A percentile compares a stretch with the other conserved stretches of the same genome.
Evolutionary conservation across 2,329 filamentous ascomycete genomes (phyloP).

Genomic region (Hymenoscyphus repandus): DNA sequence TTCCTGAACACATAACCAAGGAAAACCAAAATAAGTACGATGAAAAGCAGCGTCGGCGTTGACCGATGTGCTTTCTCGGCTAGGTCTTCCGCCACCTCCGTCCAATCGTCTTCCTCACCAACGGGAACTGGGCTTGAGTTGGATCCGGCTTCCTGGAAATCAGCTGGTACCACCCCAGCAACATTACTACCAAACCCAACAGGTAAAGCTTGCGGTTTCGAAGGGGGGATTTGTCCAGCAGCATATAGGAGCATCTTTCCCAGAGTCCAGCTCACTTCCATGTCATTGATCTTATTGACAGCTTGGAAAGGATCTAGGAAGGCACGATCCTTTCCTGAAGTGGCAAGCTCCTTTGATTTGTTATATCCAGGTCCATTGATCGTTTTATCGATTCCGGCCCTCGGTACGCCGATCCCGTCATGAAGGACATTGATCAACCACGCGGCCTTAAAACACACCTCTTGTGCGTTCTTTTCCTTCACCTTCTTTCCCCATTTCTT

Average conservation of each 20-base stretch:
- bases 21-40: conserved; percentile 67
- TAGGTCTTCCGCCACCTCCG: conserved; percentile 48
- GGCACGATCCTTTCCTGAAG: conserved; percentile 65
- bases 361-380: conserved; percentile 49
- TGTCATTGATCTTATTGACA: conserved; percentile 83
- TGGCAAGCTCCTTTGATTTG: conserved; percentile 63
- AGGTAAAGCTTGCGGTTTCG: conserved; percentile 55
- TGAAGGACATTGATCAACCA: conserved; percentile 98
- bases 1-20: conserved; percentile 72
- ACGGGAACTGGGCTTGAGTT: conserved; percentile 30
- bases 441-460: conserved; percentile 95
- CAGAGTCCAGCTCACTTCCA: conserved; percentile 95
- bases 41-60: conserved; percentile 69
- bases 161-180: conserved; percentile 49
- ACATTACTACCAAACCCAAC: conserved; percentile 91
- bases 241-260: conserved; percentile 97
- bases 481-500: conserved; percentile 73
- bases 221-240: conserved; percentile 74
- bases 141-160: conserved; percentile 81
- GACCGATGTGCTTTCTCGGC: conserved; percentile 62
- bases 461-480: conserved; percentile 65
- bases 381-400: conserved; percentile 69
- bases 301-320: conserved; percentile 85
- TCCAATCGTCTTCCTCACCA: conserved; percentile 54
- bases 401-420: conserved; percentile 89